These are phyloP conservation scores for Stylosanthes scabra DNA, from an alignment of 331 rosid species.

Conservation along the genomic window DNA sequence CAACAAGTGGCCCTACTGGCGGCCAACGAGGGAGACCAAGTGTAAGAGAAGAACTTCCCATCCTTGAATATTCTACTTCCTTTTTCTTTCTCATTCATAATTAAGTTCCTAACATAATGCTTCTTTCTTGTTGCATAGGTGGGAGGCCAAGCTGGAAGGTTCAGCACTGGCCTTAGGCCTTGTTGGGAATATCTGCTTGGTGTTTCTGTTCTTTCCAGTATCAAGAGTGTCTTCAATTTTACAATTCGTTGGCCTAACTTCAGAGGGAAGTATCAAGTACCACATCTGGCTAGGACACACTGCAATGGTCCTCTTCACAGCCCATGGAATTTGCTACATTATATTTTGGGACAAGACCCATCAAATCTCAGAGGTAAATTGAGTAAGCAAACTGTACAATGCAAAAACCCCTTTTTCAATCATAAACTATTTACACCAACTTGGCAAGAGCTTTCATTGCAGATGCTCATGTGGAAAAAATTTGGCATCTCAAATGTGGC, in stretches of 20 bases:
- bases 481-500: conserved; percentile 62
- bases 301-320: conserved; percentile 46
- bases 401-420: not conserved
- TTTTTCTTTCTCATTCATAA: not conserved
- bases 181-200: conserved; percentile 62
- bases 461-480: conserved; percentile 60
- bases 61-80: not conserved
- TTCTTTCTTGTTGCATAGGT: conserved; percentile 48
- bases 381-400: not conserved
- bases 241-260: conserved; percentile 57
- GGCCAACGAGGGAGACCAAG: conserved; percentile 35
- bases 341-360: conserved; percentile 51
- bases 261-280: conserved; percentile 62
- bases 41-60: conserved; percentile 50
- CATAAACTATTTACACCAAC: not conserved
- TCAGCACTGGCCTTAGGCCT: conserved; percentile 17
- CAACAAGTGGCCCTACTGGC: conserved; percentile 33
- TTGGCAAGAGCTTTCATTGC: conserved; percentile 19
- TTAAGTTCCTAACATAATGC: not conserved
- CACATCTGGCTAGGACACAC: conserved; percentile 37
- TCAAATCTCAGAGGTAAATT: conserved; percentile 51
- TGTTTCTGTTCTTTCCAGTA: conserved; percentile 66
- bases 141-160: conserved; percentile 56
- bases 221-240: conserved; percentile 64
- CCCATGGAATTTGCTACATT: conserved; percentile 57